Base-by-base conservation (phyloP, 805 yeast species). In the Schwanniomyces yamadae region DNA sequence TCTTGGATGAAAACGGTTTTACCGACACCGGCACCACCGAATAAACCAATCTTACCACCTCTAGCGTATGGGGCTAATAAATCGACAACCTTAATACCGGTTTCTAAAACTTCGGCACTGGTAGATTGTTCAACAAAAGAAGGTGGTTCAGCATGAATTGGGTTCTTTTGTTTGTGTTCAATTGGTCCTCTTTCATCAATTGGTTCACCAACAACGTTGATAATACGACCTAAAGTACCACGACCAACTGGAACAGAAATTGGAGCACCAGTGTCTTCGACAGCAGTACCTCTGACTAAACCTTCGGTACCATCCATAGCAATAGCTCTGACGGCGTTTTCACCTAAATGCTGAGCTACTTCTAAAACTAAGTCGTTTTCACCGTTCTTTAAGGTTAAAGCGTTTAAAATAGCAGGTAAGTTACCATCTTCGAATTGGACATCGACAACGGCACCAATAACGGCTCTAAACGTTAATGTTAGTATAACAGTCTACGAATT, bases 21-120 rank as follows among this genome's bases (percentile, higher is more conserved):
- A 78, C 99, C 99, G 86, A 91, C 99, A 91, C 99, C 99, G 73
- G 99, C 99, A 91, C 99, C 99, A 80, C 99, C 99, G 85, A 91
- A 91, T 67, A 91, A 83, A 84, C 99, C 99, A 88, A 91, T 91
- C 84, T 91, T 91, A 87, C 99, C 99, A 87, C 99, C 99, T 87
- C 97, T 89, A 69, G 99, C 98, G 80, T 91, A 91, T 59, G 99
- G 99, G 58, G 99, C 99, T 56, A 91, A 82, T 67, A 91, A 80
- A 71, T 91, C 99, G 77, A 91, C 99, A 73, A 91, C 99, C 82
- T 91, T 91, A 71, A 91, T 91, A 88, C 99, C 97, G 52, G 99
- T 91, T 79, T 90, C 99, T 67, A 93, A 82, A 61, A 93, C 90
- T 81, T 93, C 98, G 51, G 99, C 98, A 55, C 82, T 73, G 59